A percentile compares a stretch with the other conserved stretches of the same genome.
phyloP scores from a whole-genome alignment of 345 rosid species.

The Brassica rapa region DNA sequence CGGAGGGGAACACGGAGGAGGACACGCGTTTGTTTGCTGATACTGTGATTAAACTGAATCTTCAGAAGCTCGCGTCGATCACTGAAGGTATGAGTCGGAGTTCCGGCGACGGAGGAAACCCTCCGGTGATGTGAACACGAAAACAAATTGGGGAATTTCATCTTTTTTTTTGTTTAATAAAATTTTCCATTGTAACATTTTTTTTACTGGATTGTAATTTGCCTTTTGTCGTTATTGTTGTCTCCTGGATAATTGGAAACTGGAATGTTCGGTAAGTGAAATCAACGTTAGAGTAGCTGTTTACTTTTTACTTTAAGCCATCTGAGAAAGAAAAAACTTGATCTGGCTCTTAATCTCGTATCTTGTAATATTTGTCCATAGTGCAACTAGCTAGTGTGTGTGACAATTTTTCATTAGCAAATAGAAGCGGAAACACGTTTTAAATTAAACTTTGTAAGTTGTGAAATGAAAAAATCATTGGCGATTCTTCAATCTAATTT shows the following conservation, averaged over 20 bases:
- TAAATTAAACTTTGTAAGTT: background rate
- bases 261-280: background rate
- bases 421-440: background rate
- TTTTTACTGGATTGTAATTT: conserved; percentile 18
- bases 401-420: background rate
- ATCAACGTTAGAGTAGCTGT: background rate
- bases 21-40: conserved; percentile 89
- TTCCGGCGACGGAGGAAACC: conserved; percentile 40
- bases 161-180: background rate
- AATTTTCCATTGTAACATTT: conserved; percentile 3
- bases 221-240: background rate
- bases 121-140: conserved; percentile 38
- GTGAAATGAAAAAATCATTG: background rate
- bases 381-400: background rate
- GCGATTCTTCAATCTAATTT: background rate
- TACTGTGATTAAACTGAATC: conserved; percentile 74
- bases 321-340: background rate
- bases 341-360: background rate
- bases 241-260: background rate
- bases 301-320: background rate
- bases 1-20: conserved; percentile 90
- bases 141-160: background rate
- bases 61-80: conserved; percentile 77
- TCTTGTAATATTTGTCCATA: background rate
- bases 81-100: conserved; percentile 59